Base-by-base conservation (phyloP, 805 yeast species). In the Candida corydali region DNA sequence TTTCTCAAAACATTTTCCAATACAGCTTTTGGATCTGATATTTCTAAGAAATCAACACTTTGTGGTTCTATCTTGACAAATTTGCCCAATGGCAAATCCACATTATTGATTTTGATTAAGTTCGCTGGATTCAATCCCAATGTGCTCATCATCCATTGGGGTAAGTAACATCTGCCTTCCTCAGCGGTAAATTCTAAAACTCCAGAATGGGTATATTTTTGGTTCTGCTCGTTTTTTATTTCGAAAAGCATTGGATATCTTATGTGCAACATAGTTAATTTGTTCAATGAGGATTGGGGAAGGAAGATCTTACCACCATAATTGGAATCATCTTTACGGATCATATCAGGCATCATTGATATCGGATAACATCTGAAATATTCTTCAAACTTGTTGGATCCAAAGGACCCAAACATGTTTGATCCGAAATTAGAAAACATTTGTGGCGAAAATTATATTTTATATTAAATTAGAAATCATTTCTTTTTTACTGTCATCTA, bases 31-130 rank as follows among this genome's bases (percentile, higher is more conserved):
- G 98, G 98, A 54, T 93, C 97, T 2, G 89, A 75, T 6, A 93
- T 93, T 34, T 93, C 97, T 40, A 93, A 69, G 51, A 93, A 93
- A 48, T 88, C 96, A 2, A 81, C 89, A 7, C 93, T 80, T 57
- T 93, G 99, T 1, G 99, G 98, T 61, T 93, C 96, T 36, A 93
- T 75, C 59, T 87, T 89, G 19, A 91, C 96, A 63, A 86, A 93
- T 19, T 70, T 69, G 7, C 98, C 99, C 46, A 80, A 72, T 9
- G 93, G 91, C 32, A 93, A 69, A 55, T 87, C 94, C 17, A 87
- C 78, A 32, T 79, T 78, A 29, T 80, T 72, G 27, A 94, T 74
- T 44, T 82, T 81, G 12, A 93, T 65, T 41, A 93, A 65, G n/a
- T 85, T 74, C 0, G 98, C 98, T 0, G 96, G 85, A 34, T 74